phyloP scores from a whole-genome alignment of 257 asterid species.

The Fraxinus americana region DNA sequence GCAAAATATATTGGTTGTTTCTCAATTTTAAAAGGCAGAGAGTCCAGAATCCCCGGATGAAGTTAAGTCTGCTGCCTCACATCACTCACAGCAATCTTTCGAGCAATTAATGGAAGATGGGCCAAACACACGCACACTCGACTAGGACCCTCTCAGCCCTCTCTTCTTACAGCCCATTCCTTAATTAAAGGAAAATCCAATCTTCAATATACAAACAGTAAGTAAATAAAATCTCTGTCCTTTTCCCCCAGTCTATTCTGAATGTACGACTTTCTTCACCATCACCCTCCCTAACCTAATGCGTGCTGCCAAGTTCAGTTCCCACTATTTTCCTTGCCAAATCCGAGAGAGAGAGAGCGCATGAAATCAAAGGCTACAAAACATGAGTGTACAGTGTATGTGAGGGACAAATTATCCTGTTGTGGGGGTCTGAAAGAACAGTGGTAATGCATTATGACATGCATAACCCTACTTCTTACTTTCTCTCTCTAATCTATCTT shows the following conservation, averaged over 20 bases:
- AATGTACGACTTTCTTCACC: slow-evolving; percentile 13
- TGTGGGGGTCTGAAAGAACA: slow-evolving; percentile 39
- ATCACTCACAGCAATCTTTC: neutral
- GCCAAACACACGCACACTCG: neutral
- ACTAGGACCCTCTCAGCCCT: slow-evolving; percentile 18
- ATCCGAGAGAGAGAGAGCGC: neutral
- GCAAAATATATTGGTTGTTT: neutral
- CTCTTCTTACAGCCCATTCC: slow-evolving; percentile 21
- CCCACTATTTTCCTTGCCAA: neutral
- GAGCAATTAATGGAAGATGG: neutral
- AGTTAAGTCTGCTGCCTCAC: neutral
- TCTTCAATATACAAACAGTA: slow-evolving; percentile 14
- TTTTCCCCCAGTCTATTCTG: slow-evolving; percentile 12
- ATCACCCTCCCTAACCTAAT: slow-evolving; percentile 15
- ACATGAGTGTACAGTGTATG: too few species aligned
- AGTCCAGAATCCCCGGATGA: neutral
- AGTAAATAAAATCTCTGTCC: slow-evolving; percentile 32
- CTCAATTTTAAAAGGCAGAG: neutral
- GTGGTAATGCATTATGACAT: slow-evolving; percentile 37
- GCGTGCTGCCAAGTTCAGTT: neutral
- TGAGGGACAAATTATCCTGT: slow-evolving; percentile 33
- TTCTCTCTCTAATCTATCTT: slow-evolving; percentile 15
- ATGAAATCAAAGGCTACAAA: neutral
- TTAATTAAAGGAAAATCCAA: slow-evolving; percentile 32
- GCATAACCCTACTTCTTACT: slow-evolving; percentile 33